Conservation (phyloP, 2,329 filamentous ascomycete species). For the Samsoniella hepiali region DNA sequence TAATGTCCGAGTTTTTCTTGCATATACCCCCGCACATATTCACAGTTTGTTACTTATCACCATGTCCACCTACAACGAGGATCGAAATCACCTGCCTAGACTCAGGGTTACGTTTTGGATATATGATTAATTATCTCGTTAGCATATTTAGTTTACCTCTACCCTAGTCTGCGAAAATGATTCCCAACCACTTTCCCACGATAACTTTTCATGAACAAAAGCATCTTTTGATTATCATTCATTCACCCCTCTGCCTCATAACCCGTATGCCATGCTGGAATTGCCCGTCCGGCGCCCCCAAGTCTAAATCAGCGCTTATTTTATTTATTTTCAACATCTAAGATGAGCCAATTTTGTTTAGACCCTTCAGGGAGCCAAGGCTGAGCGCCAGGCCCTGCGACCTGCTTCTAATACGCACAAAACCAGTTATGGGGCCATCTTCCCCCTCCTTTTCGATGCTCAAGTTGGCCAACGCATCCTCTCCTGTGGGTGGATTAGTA, state of each 20-base stretch:
- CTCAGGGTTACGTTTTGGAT: not conserved
- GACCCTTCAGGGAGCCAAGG: constrained; percentile 87
- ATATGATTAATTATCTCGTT: not conserved
- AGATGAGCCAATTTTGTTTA: constrained; percentile 70
- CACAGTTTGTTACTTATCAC: not conserved
- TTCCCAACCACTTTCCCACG: not conserved
- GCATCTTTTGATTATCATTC: constrained; percentile 2
- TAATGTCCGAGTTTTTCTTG: not conserved
- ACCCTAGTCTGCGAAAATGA: not conserved
- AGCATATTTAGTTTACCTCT: not conserved
- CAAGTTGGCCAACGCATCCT: constrained; percentile 95
- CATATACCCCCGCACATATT: constrained; percentile 14
- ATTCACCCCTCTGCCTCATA: constrained; percentile 2
- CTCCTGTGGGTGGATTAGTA: constrained; percentile 56
- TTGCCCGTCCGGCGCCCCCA: not conserved
- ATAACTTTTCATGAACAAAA: not conserved
- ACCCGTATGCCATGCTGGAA: constrained; percentile 7
- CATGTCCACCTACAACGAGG: not conserved
- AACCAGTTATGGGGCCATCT: constrained; percentile 91
- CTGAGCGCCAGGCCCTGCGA: constrained; percentile 93
- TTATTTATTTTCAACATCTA: constrained; percentile 4
- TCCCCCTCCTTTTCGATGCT: constrained; percentile 98
- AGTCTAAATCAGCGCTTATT: constrained; percentile 18
- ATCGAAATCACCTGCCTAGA: not conserved
- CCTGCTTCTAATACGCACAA: constrained; percentile 95